These are phyloP conservation scores for Saitozyma sp. DNA, from an alignment of 768 basidiomycete genomes.

Conservation along the genomic window DNA sequence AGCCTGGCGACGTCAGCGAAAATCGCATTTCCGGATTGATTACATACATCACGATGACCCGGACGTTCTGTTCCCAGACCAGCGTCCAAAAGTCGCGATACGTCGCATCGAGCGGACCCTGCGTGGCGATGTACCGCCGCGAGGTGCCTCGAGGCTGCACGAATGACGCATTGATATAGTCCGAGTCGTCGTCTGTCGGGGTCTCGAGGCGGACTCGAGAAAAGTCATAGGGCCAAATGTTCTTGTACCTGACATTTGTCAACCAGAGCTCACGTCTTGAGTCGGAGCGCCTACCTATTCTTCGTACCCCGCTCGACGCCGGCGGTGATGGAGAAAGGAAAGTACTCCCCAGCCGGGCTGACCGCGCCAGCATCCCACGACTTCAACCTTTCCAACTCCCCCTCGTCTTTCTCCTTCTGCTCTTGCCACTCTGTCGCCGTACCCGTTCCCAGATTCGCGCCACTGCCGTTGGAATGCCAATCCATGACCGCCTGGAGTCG, in stretches of 20 bases:
- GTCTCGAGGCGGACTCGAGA: constrained; percentile 75
- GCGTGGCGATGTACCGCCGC: constrained; percentile 89
- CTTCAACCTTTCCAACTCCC: constrained; percentile 24
- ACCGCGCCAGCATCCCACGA: constrained; percentile 18
- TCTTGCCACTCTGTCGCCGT: constrained; percentile 16
- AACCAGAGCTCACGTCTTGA: constrained; percentile 1
- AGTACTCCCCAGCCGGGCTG: constrained; percentile 52
- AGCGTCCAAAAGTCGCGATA: constrained; percentile 95
- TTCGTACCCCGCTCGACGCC: constrained; percentile 92
- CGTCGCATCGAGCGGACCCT: constrained; percentile 87
- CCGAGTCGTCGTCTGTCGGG: constrained; percentile 61
- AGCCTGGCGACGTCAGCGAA: constrained; percentile 54
- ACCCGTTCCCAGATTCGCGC: background rate
- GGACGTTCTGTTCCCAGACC: constrained; percentile 90
- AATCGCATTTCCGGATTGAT: background rate
- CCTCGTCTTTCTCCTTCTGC: constrained; percentile 29
- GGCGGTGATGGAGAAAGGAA: constrained; percentile 91
- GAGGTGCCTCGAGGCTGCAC: constrained; percentile 81
- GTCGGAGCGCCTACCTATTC: constrained; percentile 66
- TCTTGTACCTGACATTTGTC: constrained; percentile 67
- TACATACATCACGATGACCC: constrained; percentile 82
- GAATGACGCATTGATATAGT: constrained; percentile 94
- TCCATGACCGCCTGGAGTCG: constrained; percentile 88
- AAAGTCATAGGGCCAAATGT: constrained; percentile 96
- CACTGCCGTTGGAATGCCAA: constrained; percentile 66